These are phyloP conservation scores for Pseudogymnoascus sp. DNA, from an alignment of 2,329 filamentous ascomycete species.

Conservation along the genomic window DNA sequence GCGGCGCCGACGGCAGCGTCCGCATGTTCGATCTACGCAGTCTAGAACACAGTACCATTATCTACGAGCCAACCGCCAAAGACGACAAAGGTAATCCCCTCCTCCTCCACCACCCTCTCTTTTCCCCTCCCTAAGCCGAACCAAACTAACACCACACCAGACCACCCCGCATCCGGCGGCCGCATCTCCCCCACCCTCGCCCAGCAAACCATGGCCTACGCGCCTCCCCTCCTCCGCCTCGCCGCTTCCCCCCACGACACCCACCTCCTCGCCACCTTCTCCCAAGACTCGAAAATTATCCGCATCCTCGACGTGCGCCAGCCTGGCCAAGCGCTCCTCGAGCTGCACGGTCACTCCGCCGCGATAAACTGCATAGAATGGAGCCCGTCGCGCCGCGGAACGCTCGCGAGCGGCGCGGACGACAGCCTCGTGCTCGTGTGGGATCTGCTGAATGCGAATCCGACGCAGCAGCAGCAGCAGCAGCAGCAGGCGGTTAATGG, in stretches of 20 bases:
- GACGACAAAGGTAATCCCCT: slow-evolving; percentile 53
- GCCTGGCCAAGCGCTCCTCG: slow-evolving; percentile 87
- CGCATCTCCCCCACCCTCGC: slow-evolving; percentile 66
- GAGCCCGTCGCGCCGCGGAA: slow-evolving; percentile 79
- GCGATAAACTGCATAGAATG: slow-evolving; percentile 91
- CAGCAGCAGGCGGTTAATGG: slow-evolving; percentile 71
- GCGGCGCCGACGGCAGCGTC: slow-evolving; percentile 93
- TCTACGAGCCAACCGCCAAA: slow-evolving; percentile 94
- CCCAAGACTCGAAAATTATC: slow-evolving; percentile 83
- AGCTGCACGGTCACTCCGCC: slow-evolving; percentile 80
- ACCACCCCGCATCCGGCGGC: slow-evolving; percentile 44
- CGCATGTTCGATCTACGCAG: slow-evolving; percentile 98
- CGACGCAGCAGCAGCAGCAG: slow-evolving; percentile 63
- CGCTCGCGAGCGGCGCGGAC: slow-evolving; percentile 84
- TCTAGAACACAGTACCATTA: slow-evolving; percentile 95
- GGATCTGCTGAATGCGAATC: slow-evolving; percentile 73
- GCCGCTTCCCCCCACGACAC: slow-evolving; percentile 92
- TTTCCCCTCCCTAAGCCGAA: background rate
- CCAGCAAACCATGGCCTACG: slow-evolving; percentile 68
- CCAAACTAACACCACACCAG: slow-evolving; percentile 24
- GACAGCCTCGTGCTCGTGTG: slow-evolving; percentile 88
- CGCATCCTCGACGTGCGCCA: slow-evolving; percentile 94
- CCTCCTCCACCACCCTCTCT: background rate
- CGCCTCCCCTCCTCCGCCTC: slow-evolving; percentile 68
- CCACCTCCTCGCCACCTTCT: slow-evolving; percentile 94